A percentile compares a stretch with the other conserved stretches of the same genome.
These are phyloP conservation scores for Mycotypha africana DNA, from an alignment of 371 early-diverging fungal genomes.

Conservation along the genomic window DNA sequence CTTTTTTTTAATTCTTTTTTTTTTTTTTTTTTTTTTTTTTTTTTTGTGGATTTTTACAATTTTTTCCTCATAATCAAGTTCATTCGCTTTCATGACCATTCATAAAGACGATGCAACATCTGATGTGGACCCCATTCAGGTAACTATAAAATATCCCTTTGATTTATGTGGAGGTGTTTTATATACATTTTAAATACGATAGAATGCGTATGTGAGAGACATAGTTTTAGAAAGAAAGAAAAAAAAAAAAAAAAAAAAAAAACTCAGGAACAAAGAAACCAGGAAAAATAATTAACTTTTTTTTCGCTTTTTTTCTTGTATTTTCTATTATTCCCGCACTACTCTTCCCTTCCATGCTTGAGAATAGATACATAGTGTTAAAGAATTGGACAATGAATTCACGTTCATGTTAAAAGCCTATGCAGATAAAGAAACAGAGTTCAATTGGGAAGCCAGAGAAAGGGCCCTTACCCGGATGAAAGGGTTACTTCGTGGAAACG, in stretches of 20 bases:
- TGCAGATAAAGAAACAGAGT: constrained; percentile 29
- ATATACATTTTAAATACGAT: neutral
- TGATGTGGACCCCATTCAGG: constrained; percentile 22
- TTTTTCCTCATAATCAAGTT: too few relatives aligned
- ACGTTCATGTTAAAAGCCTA: constrained; percentile 14
- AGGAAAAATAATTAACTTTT: neutral
- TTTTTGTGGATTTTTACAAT: too few relatives aligned
- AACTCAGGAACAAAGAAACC: constrained; percentile 5
- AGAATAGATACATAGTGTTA: constrained; percentile 18
- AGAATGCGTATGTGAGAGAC: too few relatives aligned
- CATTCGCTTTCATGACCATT: constrained; percentile 17
- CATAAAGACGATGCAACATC: constrained; percentile 14
- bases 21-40: too few relatives aligned
- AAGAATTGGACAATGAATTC: constrained; percentile 23
- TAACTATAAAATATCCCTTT: neutral
- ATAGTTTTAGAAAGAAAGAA: neutral
- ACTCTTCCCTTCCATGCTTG: too few relatives aligned
- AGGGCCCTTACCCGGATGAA: constrained; percentile 16
- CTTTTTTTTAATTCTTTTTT: too few relatives aligned
- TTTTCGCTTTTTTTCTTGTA: neutral
- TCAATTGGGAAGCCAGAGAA: constrained; percentile 33
- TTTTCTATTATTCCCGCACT: too few relatives aligned
- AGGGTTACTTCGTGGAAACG: constrained; percentile 35
- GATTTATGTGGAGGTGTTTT: too few relatives aligned
- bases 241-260: constrained; percentile 1